Base-by-base conservation (phyloP, 129 eudicot genomes). In the Scalesia atractyloides region DNA sequence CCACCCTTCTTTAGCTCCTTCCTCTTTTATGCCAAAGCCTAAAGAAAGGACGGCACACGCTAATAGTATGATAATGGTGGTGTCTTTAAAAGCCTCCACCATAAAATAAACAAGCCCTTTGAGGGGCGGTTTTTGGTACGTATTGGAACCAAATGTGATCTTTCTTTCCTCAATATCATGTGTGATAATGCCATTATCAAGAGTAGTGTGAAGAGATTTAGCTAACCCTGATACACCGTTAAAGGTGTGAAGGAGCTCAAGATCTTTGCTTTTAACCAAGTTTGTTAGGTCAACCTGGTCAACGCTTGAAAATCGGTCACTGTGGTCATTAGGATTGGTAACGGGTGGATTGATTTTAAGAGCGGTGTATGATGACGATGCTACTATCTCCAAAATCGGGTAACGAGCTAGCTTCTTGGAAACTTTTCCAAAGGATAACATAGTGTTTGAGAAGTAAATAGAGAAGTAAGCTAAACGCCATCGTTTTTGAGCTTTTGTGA, bases 1-100 rank as follows among this genome's bases (percentile, higher is more conserved):
- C 94, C 96, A 89, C 12, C 98, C 95, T 74, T 89, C 87, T 34
- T 76, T 36, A 19, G 47, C 56, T 0, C 96, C 96, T 6, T 92
- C 72, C 41, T 83, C 82, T 63, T 83, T 83, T 14, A 89, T 83
- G 11, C 96, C 96, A 10, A 91, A 84, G 19, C 86, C 88, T 2
- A 91, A 82, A 30, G 88, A 81, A 39, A 88, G 86, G 8, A 80
- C 81, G 17, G 97, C 96, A 47, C 88, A 86, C 0, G 63, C 87
- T 2, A 91, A 79, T 1, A 91, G 78, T 71, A 88, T 91, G 37
- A 88, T 64, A 26, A 86, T 89, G 5, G 92, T 86, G 13, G 85
- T 74, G 80, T 88, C 96, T 44, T 74, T 84, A 49, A 88, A 88
- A 24, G 92, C 97, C 76, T 86, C 92, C 8, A 84, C 30, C 3